Conservation (phyloP, 257 asterid species). For the Scutellaria minor region DNA sequence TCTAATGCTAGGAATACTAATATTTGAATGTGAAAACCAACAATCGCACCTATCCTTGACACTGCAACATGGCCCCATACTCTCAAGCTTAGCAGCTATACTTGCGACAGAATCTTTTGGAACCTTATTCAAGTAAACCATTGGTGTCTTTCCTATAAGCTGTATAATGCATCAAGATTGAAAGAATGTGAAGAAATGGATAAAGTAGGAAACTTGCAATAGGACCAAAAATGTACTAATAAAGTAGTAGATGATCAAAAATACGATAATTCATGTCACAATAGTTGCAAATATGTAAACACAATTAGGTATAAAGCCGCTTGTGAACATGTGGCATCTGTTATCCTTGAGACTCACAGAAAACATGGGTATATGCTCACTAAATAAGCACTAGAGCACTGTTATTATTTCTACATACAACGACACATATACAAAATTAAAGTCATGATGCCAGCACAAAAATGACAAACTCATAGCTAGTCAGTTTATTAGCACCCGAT, state of each 20-base stretch:
- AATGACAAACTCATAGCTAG: too few species aligned
- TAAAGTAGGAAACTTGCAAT: background rate
- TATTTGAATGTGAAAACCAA: constrained; percentile 6
- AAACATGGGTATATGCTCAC: background rate
- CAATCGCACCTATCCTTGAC: constrained; percentile 83
- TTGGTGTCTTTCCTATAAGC: constrained; percentile 92
- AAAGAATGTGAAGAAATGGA: constrained; percentile 6
- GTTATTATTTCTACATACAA: too few species aligned
- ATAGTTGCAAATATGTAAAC: background rate
- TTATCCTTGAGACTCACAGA: background rate
- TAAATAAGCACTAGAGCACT: too few species aligned
- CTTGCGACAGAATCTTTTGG: constrained; percentile 75
- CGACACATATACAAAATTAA: too few species aligned
- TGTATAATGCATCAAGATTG: constrained; percentile 36
- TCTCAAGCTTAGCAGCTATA: constrained; percentile 85
- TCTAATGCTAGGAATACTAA: background rate
- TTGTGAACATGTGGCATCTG: background rate
- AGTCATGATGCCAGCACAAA: too few species aligned
- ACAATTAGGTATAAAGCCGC: background rate
- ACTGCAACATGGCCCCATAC: constrained; percentile 95
- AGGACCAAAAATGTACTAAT: background rate
- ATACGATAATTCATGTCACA: background rate
- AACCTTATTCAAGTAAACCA: constrained; percentile 76
- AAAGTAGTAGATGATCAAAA: background rate
- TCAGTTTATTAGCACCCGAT: too few species aligned